Evolutionary conservation across 2,329 filamentous ascomycete species (phyloP).

Genomic region (Aspergillus transmontanensis): DNA sequence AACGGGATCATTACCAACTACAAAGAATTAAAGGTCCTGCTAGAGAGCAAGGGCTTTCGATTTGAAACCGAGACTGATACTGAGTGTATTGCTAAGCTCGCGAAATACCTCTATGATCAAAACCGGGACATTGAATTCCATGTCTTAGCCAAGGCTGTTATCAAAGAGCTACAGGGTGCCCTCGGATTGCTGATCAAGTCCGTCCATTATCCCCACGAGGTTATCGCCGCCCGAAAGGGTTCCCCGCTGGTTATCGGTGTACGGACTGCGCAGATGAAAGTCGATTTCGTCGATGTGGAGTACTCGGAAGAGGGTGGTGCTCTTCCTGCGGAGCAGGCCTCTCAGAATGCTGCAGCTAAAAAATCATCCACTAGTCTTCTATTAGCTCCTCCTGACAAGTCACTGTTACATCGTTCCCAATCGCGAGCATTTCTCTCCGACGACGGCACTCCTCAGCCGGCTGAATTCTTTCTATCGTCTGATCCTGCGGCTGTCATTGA

Average conservation of each 20-base stretch:
- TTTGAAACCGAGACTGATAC: constrained; percentile 99
- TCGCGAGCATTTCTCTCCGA: constrained; percentile 98
- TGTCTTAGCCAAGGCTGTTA: constrained; percentile 93
- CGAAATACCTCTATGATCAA: constrained; percentile 96
- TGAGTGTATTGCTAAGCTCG: constrained; percentile 97
- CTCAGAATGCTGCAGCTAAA: constrained; percentile 95
- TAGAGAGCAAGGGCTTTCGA: constrained; percentile 91
- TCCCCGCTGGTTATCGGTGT: constrained; percentile 97
- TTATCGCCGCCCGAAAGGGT: constrained; percentile 97
- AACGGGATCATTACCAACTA: constrained; percentile 99
- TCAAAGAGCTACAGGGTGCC: constrained; percentile 96
- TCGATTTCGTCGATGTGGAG: constrained; percentile 99
- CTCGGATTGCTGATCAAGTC: constrained; percentile 98
- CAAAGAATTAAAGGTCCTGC: constrained; percentile 95
- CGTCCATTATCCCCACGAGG: constrained; percentile 96
- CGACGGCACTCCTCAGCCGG: constrained; percentile 95
- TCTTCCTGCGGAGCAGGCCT: constrained; percentile 89
- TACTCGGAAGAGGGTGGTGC: constrained; percentile 80
- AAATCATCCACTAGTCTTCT: constrained; percentile 76
- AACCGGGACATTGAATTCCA: constrained; percentile 95
- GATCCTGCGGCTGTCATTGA: constrained; percentile 98
- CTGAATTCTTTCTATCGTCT: constrained; percentile 98
- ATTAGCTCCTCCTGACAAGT: constrained; percentile 86
- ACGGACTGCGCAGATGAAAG: constrained; percentile 98
- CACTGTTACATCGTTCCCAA: constrained; percentile 94